Base-by-base conservation (phyloP, 192 early-diverging fungal species). In the Backusella macrospora region DNA sequence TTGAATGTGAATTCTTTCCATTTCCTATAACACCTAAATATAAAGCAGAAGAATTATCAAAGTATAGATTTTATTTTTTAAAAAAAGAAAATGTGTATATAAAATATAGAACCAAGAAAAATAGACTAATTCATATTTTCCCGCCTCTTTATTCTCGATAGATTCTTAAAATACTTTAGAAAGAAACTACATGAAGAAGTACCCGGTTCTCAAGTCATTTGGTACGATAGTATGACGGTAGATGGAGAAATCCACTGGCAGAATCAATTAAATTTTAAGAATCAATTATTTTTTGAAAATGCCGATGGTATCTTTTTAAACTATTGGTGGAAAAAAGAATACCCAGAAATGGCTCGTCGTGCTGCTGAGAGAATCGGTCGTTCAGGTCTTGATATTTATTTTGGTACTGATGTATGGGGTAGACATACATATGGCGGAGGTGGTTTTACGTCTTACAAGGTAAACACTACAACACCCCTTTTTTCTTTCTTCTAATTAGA, bases 351-450 rank as follows among this genome's bases (percentile, higher is more conserved):
- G 40, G 78, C 85, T 16, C 71, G 78, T 6, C 42, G 62, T 12
- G 26, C 67, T 8, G 89, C 88, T 9, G 75, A 78, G 14, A 39
- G 73, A 3, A 71, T 80, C 5, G 74, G 77, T 13, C 23, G 80
- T 12, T n/a, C 72, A 40, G 76, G 71, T 5, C 62, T 45, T 13
- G 81, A 89, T 66, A 81, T 92, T 5, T 91, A 81, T 62, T 85
- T 84, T 38, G 90, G 90, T 0, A 90, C 85, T 10, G 90, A 92
- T 76, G 85, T 91, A 44, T 92, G 87, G 87, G 90, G 90, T 0
- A 70, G 90, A 23, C 81, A 79, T 43, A 90, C 83, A 3, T 89
- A 77, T 74, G 88, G 88, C 16, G 88, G 83, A 10, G 87, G 87
- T 12, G 84, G 84, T 2, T 88, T 79, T 46, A 43, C 68, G 15